Conservation (phyloP, 106 monocot species). For the Apostasia shenzhenica region DNA sequence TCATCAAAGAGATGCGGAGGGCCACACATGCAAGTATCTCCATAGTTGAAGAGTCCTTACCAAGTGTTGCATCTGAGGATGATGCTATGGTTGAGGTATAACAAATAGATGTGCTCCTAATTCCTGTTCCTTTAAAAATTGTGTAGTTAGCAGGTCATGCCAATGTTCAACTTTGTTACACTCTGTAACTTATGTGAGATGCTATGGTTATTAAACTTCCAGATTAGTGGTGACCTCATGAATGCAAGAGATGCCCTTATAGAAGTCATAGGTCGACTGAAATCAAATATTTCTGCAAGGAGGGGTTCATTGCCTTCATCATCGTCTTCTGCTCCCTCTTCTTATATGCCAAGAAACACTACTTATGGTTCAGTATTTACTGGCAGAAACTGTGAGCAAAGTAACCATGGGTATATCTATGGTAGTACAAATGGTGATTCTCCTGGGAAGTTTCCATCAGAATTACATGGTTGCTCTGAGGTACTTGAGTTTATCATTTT, state of each 20-base stretch:
- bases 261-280: slow-evolving; percentile 45
- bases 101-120: not conserved
- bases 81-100: slow-evolving; percentile 61
- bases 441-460: not conserved
- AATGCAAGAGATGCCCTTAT: slow-evolving; percentile 50
- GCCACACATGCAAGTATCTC: slow-evolving; percentile 44
- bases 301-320: not conserved
- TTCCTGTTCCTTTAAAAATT: not conserved
- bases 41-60: slow-evolving; percentile 41
- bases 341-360: not conserved
- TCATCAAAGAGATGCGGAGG: slow-evolving; percentile 62
- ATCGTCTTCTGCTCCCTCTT: not conserved
- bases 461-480: not conserved
- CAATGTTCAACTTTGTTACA: not conserved
- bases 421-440: not conserved
- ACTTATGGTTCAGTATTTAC: not conserved
- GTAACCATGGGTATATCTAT: not conserved
- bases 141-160: not conserved
- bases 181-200: slow-evolving; percentile 1
- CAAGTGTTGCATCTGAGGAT: slow-evolving; percentile 47
- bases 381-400: not conserved
- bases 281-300: slow-evolving; percentile 34
- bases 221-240: slow-evolving; percentile 62
- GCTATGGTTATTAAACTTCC: slow-evolving; percentile 6
- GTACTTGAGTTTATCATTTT: no score